These are phyloP conservation scores for Exophiala spinifera DNA, from an alignment of 2,329 filamentous ascomycete species.

Conservation along the genomic window DNA sequence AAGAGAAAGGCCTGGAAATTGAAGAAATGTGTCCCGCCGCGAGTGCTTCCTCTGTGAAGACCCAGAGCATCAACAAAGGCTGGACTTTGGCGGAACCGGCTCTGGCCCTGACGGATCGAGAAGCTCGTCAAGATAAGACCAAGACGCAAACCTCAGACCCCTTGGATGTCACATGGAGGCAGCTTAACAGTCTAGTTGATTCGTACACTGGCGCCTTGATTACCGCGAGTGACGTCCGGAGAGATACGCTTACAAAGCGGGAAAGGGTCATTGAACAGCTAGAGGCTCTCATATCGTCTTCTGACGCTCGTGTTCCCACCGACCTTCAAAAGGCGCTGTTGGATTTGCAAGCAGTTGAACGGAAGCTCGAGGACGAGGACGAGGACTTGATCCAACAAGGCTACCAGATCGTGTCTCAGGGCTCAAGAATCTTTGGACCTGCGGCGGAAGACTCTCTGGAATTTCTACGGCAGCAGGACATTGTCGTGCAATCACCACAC, in stretches of 20 bases:
- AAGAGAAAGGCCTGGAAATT: neutral
- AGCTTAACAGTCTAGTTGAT: neutral
- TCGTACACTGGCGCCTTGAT: slow-evolving; percentile 2
- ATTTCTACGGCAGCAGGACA: slow-evolving; percentile 5
- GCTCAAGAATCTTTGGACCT: slow-evolving; percentile 7
- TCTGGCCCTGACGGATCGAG: neutral
- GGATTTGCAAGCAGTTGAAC: neutral
- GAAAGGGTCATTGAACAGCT: neutral
- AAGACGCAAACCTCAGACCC: neutral
- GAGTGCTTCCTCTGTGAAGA: neutral
- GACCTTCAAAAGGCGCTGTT: neutral
- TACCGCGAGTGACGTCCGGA: neutral
- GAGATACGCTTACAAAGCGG: neutral
- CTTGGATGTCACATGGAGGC: neutral
- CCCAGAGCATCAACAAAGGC: neutral
- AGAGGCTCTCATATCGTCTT: neutral
- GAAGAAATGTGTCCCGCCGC: neutral
- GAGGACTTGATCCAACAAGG: slow-evolving; percentile 1
- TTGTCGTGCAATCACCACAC: neutral
- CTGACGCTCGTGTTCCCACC: neutral
- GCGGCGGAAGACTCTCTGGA: neutral
- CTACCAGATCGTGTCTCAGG: neutral
- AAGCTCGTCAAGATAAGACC: neutral
- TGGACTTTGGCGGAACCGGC: neutral
- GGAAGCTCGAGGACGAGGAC: slow-evolving; percentile 1